phyloP scores from a whole-genome alignment of 2,329 filamentous ascomycete species.

The Laburnicola sp. region DNA sequence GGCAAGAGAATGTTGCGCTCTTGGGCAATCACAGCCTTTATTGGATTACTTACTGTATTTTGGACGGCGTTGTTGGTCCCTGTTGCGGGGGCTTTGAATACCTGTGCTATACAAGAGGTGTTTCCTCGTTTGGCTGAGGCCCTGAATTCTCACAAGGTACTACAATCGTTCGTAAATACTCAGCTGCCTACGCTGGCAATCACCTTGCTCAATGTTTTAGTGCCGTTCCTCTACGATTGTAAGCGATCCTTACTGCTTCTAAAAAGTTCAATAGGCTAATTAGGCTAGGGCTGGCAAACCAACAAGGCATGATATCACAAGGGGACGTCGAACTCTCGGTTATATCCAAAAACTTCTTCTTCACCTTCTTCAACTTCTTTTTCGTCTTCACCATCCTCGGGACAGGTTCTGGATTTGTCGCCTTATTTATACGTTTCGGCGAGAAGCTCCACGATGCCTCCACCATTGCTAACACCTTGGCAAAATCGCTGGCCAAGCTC shows the following conservation, averaged over 20 bases:
- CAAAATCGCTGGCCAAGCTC: constrained; percentile 72
- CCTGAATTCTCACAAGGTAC: constrained; percentile 68
- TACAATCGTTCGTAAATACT: constrained; percentile 79
- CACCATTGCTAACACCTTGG: constrained; percentile 74
- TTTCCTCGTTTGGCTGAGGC: constrained; percentile 70
- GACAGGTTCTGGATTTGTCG: constrained; percentile 74
- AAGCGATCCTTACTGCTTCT: constrained; percentile 32
- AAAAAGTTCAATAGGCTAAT: constrained; percentile 8
- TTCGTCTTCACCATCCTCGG: constrained; percentile 89
- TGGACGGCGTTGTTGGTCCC: constrained; percentile 84
- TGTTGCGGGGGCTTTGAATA: constrained; percentile 76
- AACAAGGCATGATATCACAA: constrained; percentile 92
- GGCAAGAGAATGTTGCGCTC: constrained; percentile 73
- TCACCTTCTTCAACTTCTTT: constrained; percentile 99
- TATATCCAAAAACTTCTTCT: constrained; percentile 99
- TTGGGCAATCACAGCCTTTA: constrained; percentile 82
- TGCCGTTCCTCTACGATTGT: constrained; percentile 94
- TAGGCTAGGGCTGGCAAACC: constrained; percentile 70
- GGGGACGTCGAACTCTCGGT: constrained; percentile 92
- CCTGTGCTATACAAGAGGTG: constrained; percentile 75
- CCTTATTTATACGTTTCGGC: constrained; percentile 64
- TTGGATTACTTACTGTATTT: constrained; percentile 79
- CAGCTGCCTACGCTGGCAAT: constrained; percentile 83
- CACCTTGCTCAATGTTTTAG: constrained; percentile 83
- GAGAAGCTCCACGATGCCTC: constrained; percentile 78